Base-by-base conservation (phyloP, 352 stramenopile genomes). In the Saprolegnia diclina region DNA sequence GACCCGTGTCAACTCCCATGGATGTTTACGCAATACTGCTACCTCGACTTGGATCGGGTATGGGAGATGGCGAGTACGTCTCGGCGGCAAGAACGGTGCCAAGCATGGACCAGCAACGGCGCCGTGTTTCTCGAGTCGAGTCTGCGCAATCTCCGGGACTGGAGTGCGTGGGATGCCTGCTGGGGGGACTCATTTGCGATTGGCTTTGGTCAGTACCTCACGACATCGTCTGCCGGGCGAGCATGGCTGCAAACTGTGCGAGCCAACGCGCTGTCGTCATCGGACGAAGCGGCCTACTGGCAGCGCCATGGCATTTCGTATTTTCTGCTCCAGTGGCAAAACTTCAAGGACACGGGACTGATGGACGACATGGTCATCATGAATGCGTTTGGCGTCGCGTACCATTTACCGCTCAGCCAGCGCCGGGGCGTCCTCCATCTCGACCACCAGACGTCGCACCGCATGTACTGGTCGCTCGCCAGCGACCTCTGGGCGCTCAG, bases 241-340 rank as follows among this genome's bases (percentile, higher is more conserved):
- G 3, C 40, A 6, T 55, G 57, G 40, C 22, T 35, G 13, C 13
- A 35, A 65, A 4, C 7, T 5, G 22, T 29, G 29, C 26, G 10
- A 7, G 9, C 26, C 14, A 18, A 1, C 7, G 32, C 13, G 10
- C 42, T 48, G 14, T 57, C 32, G 18, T 6, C 26, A 7, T 26
- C 48, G 10, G 29, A 16, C 7, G 57, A 65, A 52, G 57, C 53
- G 22, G 40, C 45, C 1, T 54, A 65, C 26, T 65, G 57, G 57
- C 19, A 21, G 26, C 3, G 0, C 2, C 5, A 38, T 52, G 45
- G 57, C 1, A 65, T 65, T 18, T 5, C 40, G 40, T 22, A 1
- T 1, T 65, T 53, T 52, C 1, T 26, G 45, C 22, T 65, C 1
- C 57, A 65, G 14, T 65, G 57, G 57, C 57, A 65, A 65, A 65